Percentiles rank a stretch among this genome's conserved stretches.
These are phyloP conservation scores for Podila minutissima DNA, from an alignment of 192 early-diverging fungal species.

Conservation along the genomic window DNA sequence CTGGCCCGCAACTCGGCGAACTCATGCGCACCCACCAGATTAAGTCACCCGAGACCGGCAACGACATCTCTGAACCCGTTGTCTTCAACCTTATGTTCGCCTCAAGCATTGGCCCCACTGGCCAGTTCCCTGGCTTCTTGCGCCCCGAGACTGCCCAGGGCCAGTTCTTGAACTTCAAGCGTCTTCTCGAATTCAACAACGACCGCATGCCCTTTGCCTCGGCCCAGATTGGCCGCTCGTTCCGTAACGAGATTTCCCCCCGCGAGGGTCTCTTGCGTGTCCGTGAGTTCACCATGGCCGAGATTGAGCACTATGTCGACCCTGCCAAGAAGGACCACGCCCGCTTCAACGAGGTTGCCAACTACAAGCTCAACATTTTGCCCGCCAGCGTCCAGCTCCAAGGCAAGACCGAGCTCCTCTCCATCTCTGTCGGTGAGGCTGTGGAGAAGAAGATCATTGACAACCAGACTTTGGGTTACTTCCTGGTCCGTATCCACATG, in stretches of 20 bases:
- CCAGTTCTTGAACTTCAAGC: slow-evolving; percentile 99
- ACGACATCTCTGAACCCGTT: slow-evolving; percentile 88
- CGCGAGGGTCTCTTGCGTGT: slow-evolving; percentile 95
- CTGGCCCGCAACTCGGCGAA: slow-evolving; percentile 84
- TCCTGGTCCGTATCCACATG: slow-evolving; percentile 92
- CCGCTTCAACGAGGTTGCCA: slow-evolving; percentile 87
- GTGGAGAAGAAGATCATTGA: slow-evolving; percentile 88
- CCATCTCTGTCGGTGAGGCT: slow-evolving; percentile 91
- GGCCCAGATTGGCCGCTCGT: slow-evolving; percentile 96
- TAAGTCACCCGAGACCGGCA: slow-evolving; percentile 91
- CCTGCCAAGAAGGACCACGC: slow-evolving; percentile 92
- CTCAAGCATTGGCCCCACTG: slow-evolving; percentile 97
- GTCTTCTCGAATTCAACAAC: slow-evolving; percentile 97
- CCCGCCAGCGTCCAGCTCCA: slow-evolving; percentile 79
- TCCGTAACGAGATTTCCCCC: slow-evolving; percentile 99
- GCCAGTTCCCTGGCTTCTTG: slow-evolving; percentile 81
- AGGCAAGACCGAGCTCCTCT: slow-evolving; percentile 74
- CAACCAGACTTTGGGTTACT: slow-evolving; percentile 99
- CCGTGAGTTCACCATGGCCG: slow-evolving; percentile 98
- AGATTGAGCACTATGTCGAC: slow-evolving; percentile 99
- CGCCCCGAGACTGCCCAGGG: slow-evolving; percentile 99
- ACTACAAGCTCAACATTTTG: slow-evolving; percentile 82
- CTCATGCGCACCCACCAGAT: slow-evolving; percentile 88
- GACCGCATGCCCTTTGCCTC: slow-evolving; percentile 99
- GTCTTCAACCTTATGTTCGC: slow-evolving; percentile 99